These are phyloP conservation scores for Fusarium brachygibbosum DNA, from an alignment of 2,329 filamentous ascomycete species.

Conservation along the genomic window DNA sequence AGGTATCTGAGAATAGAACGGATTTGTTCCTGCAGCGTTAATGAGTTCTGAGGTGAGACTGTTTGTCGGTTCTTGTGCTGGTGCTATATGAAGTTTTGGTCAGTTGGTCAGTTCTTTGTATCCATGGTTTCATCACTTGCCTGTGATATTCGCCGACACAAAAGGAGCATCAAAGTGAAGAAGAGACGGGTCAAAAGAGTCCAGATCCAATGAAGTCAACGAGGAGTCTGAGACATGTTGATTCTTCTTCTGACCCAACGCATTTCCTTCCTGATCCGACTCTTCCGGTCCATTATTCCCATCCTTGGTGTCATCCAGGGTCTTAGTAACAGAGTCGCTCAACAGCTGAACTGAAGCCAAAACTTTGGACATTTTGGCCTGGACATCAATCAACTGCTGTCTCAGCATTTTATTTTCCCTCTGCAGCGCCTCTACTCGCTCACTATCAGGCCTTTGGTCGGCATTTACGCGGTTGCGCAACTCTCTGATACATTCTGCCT, in stretches of 20 bases:
- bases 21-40: constrained; percentile 24
- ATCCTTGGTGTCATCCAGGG: constrained; percentile 39
- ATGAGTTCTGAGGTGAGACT: constrained; percentile 13
- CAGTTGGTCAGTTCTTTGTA: rapidly evolving
- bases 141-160: background rate
- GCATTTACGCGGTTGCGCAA: constrained; percentile 43
- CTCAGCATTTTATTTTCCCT: constrained; percentile 47
- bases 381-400: constrained; percentile 50
- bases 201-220: background rate
- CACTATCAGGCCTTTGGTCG: constrained; percentile 43
- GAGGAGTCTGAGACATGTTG: background rate
- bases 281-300: background rate
- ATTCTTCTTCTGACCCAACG: rapidly evolving
- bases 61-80: background rate
- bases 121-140: background rate
- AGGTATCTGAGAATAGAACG: constrained; percentile 46
- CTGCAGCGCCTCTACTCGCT: constrained; percentile 45
- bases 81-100: background rate
- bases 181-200: constrained; percentile 10
- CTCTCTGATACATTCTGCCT: constrained; percentile 49
- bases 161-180: constrained; percentile 20
- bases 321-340: constrained; percentile 44
- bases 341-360: constrained; percentile 46
- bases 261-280: rapidly evolving
- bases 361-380: constrained; percentile 46